Evolutionary conservation across 345 rosid species (phyloP).

Genomic region (Pistacia atlantica): DNA sequence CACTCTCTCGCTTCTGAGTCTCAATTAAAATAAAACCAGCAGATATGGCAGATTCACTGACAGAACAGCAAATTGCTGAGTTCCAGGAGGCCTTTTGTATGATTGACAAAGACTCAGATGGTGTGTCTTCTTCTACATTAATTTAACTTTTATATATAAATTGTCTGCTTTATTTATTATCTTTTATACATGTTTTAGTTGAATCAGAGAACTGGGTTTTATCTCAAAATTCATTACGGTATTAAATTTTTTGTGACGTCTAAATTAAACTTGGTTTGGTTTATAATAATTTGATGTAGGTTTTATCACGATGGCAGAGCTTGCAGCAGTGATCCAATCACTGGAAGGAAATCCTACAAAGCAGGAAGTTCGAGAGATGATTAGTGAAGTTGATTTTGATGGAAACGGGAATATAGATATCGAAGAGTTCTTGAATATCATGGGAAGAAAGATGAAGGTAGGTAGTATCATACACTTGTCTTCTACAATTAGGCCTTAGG

Average conservation of each 20-base stretch:
- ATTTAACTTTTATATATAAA: no score
- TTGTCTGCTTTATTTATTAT: not conserved
- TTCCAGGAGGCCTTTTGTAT: conserved; percentile 56
- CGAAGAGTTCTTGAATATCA: conserved; percentile 45
- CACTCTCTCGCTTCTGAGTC: no score
- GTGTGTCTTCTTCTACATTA: conserved; percentile 22
- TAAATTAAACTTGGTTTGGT: not conserved
- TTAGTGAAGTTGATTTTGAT: conserved; percentile 40
- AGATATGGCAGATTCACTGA: conserved; percentile 42
- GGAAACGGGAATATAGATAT: conserved; percentile 41
- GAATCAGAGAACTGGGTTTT: not conserved
- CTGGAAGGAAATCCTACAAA: conserved; percentile 45
- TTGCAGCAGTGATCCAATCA: conserved; percentile 37
- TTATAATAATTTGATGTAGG: conserved; percentile 29
- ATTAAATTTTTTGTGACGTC: no score
- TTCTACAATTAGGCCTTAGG: no score
- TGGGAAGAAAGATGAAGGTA: conserved; percentile 43
- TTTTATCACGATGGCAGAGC: conserved; percentile 45
- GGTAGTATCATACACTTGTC: conserved; percentile 23
- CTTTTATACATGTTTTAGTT: not conserved
- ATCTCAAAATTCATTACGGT: no score
- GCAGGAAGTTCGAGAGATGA: conserved; percentile 54
- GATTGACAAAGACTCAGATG: conserved; percentile 59
- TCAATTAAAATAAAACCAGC: not conserved
- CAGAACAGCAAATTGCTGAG: conserved; percentile 53